A percentile compares a stretch with the other conserved stretches of the same genome.
phyloP scores from a whole-genome alignment of 495 filamentous ascomycete genomes.

The Penicillium lagena region DNA sequence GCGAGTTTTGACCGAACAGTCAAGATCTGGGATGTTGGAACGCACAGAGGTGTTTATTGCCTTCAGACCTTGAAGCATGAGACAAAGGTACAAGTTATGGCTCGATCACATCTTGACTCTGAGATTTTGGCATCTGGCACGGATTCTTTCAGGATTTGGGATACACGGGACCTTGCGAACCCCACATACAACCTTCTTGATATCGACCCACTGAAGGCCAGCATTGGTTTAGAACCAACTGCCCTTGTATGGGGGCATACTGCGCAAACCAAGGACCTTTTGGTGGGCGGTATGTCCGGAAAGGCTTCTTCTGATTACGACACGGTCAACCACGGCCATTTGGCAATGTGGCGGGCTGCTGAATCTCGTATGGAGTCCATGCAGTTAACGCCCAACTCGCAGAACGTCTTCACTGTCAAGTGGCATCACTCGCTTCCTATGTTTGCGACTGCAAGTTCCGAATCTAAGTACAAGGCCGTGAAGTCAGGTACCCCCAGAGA shows the following conservation, averaged over 20 bases:
- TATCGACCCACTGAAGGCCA: constrained; percentile 30
- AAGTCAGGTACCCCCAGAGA: constrained; percentile 28
- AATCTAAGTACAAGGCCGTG: constrained; percentile 15
- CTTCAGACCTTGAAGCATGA: constrained; percentile 54
- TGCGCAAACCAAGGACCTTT: constrained; percentile 41
- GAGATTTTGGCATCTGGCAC: constrained; percentile 48
- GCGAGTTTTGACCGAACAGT: constrained; percentile 76
- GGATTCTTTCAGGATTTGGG: constrained; percentile 26
- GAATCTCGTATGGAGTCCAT: constrained; percentile 40
- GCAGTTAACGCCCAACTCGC: constrained; percentile 42
- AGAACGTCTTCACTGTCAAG: constrained; percentile 73
- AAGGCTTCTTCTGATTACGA: constrained; percentile 48
- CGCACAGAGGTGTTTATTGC: constrained; percentile 23
- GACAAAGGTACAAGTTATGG: constrained; percentile 66
- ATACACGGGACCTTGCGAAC: constrained; percentile 5
- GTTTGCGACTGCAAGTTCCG: constrained; percentile 59
- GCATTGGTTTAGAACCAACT: constrained; percentile 54
- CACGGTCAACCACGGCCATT: constrained; percentile 55
- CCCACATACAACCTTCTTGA: background rate
- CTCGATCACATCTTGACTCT: constrained; percentile 38
- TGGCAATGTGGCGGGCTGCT: constrained; percentile 63
- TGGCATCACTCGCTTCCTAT: constrained; percentile 61
- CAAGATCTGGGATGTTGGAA: constrained; percentile 60
- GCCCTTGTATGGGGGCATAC: constrained; percentile 66
- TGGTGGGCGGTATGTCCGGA: constrained; percentile 75